phyloP scores from a whole-genome alignment of 2,329 filamentous ascomycete species.

The Calonectria ilicicola region DNA sequence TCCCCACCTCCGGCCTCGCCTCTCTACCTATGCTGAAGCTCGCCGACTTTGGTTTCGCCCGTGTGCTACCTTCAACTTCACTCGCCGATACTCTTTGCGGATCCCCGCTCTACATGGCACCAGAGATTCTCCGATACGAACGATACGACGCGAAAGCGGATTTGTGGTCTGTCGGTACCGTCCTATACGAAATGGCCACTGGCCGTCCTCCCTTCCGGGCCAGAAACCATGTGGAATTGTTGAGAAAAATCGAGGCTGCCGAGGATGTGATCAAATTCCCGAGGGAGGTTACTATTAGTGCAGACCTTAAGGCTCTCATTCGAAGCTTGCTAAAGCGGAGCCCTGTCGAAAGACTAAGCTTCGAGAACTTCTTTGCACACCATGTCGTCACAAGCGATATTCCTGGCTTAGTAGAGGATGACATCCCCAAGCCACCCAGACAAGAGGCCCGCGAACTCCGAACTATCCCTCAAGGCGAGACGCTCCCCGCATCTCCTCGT shows the following conservation, averaged over 20 bases:
- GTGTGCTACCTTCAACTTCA: slow-evolving; percentile 89
- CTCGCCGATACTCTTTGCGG: slow-evolving; percentile 96
- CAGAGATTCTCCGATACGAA: slow-evolving; percentile 96
- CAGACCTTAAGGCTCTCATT: slow-evolving; percentile 85
- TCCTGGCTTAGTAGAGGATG: slow-evolving; percentile 84
- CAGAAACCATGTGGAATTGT: slow-evolving; percentile 91
- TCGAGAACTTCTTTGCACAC: slow-evolving; percentile 86
- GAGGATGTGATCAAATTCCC: slow-evolving; percentile 89
- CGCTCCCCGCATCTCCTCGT: slow-evolving; percentile 42
- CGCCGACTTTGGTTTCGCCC: slow-evolving; percentile 98
- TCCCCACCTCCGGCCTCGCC: slow-evolving; percentile 82
- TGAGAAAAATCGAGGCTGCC: slow-evolving; percentile 90
- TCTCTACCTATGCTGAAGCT: slow-evolving; percentile 97
- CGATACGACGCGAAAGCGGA: slow-evolving; percentile 98
- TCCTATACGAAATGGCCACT: slow-evolving; percentile 94
- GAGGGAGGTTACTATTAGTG: slow-evolving; percentile 76
- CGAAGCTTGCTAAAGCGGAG: slow-evolving; percentile 85
- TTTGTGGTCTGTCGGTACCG: slow-evolving; percentile 96
- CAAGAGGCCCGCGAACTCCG: slow-evolving; percentile 55
- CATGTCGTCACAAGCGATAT: slow-evolving; percentile 80
- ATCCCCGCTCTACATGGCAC: slow-evolving; percentile 98
- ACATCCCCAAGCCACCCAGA: slow-evolving; percentile 62
- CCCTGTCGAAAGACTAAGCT: slow-evolving; percentile 86
- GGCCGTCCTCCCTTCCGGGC: slow-evolving; percentile 92
- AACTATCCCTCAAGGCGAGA: slow-evolving; percentile 47